Evolutionary conservation across 2,329 filamentous ascomycete species (phyloP).

Genomic region (Domatiomyces globalis): DNA sequence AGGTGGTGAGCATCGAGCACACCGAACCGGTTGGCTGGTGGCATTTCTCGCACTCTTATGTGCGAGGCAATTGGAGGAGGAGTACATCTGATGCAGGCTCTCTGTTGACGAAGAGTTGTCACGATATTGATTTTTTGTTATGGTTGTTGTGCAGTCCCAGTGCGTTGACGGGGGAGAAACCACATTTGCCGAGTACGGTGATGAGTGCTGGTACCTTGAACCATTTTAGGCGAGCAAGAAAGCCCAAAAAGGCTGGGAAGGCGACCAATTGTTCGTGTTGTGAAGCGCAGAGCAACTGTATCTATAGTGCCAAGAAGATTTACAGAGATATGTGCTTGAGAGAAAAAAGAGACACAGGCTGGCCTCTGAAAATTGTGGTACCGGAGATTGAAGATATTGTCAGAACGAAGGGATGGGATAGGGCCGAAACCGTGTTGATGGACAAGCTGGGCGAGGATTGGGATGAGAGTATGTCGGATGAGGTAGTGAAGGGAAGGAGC

Average conservation of each 20-base stretch:
- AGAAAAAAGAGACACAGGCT: constrained; percentile 49
- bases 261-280: constrained; percentile 85
- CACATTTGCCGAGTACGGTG: constrained; percentile 64
- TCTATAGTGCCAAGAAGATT: constrained; percentile 72
- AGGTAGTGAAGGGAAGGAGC: constrained; percentile 35
- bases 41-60: constrained; percentile 86
- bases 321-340: constrained; percentile 59
- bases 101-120: constrained; percentile 85
- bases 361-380: constrained; percentile 81
- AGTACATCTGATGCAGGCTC: constrained; percentile 57
- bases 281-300: constrained; percentile 57
- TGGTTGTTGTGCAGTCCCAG: constrained; percentile 76
- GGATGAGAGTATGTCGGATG: constrained; percentile 38
- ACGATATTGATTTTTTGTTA: constrained; percentile 83
- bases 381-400: constrained; percentile 77
- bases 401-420: constrained; percentile 29
- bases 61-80: constrained; percentile 84
- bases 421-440: constrained; percentile 39
- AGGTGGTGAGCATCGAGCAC: constrained; percentile 74
- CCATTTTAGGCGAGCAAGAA: constrained; percentile 61
- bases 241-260: constrained; percentile 57
- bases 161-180: constrained; percentile 28
- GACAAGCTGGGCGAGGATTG: constrained; percentile 41
- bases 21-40: constrained; percentile 93
- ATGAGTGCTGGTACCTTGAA: constrained; percentile 62